Evolutionary conservation across 179 eudicot genomes (phyloP), one percentile per base, ranked within the genome.

Genomic region (Beta lomatogona): DNA sequence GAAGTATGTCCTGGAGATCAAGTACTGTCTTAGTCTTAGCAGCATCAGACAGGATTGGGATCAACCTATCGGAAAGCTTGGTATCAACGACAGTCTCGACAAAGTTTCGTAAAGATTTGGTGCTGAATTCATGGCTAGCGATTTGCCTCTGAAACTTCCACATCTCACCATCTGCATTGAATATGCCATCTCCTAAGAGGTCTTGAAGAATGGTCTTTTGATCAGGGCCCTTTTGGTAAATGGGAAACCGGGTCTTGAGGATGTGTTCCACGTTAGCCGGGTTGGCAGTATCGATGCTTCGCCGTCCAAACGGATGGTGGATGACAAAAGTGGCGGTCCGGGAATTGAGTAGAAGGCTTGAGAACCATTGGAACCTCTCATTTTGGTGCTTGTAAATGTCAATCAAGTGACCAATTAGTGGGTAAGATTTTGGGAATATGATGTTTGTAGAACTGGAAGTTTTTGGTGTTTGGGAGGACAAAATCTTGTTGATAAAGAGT

Each of bases 1-100:
- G 87, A 0, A 92, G 85, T 55, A 92, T 58, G 68, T 91, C 89
- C 53, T 92, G 94, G 1, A 92, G 64, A 81, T 92, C 97, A 10
- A 91, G 81, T 7, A 88, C 84, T 3, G 83, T 78, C 25, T 46
- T 57, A 19, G 83, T 80, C 7, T 74, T 77, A 1, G 94, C 89
- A 0, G 93, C 91, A 14, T 74, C 76, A 0, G 66, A 22, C 1
- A 91, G 69, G 10, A 91, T 73, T 0, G 94, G 97, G 46, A 90
- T 69, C 21, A 92, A 60, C 16, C 93, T 83, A 13, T 82, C 78
- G 0, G 79, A 64, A 0, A 92, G 79, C 81, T 90, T 92, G 10
- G 68, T 22, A 28, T 90, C 88, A 3, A 85, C 80, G 0, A 71
- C 80, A 0, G 48, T 75, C 7, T 90, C 92, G 6, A 89, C 85